phyloP scores from a whole-genome alignment of 371 early-diverging fungal genomes.

The Mortierella sp. region DNA sequence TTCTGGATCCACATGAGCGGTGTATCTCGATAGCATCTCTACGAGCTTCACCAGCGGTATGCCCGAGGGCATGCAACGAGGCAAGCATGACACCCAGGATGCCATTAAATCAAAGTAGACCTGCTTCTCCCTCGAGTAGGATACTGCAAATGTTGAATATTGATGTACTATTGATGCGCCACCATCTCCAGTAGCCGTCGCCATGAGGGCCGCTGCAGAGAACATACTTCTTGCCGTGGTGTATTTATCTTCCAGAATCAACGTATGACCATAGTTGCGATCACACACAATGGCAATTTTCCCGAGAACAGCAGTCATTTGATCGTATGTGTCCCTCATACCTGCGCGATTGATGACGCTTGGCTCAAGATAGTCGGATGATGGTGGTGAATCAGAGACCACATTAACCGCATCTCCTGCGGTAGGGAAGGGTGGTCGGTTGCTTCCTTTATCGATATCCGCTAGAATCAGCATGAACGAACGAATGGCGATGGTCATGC shows the following conservation, averaged over 20 bases:
- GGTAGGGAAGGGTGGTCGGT: conserved; percentile 69
- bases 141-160: conserved; percentile 69
- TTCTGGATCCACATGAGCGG: conserved; percentile 86
- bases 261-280: conserved; percentile 45
- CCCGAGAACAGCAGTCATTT: conserved; percentile 53
- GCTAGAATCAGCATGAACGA: conserved; percentile 79
- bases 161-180: conserved; percentile 64
- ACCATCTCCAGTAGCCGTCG: conserved; percentile 51
- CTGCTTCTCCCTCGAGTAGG: conserved; percentile 77
- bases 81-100: conserved; percentile 78
- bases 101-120: conserved; percentile 76
- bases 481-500: conserved; percentile 80
- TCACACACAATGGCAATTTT: conserved; percentile 54
- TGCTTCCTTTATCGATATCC: conserved; percentile 72
- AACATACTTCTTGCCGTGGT: conserved; percentile 56
- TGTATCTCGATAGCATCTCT: conserved; percentile 83
- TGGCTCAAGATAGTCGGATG: conserved; percentile 60
- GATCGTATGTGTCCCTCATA: conserved; percentile 49
- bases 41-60: conserved; percentile 72
- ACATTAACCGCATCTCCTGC: conserved; percentile 63
- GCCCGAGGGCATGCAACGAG: conserved; percentile 79
- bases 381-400: conserved; percentile 25
- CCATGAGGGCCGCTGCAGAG: conserved; percentile 47
- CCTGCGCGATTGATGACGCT: conserved; percentile 62
- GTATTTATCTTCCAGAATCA: conserved; percentile 53